Evolutionary conservation across 73 alveolate genomes (phyloP).

Genomic region (Blepharisma stoltei): DNA sequence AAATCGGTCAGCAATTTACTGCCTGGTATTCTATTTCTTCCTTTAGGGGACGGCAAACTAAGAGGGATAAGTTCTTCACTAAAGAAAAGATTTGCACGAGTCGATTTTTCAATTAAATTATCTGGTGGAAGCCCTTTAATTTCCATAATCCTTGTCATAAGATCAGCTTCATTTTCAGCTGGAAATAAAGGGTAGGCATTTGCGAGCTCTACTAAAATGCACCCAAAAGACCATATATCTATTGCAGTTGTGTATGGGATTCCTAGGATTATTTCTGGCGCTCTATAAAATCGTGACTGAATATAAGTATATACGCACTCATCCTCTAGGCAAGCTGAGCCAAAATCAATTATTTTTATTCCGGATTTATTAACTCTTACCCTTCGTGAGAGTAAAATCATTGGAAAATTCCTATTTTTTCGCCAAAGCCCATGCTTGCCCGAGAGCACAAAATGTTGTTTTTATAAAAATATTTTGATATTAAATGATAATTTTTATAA

Average conservation of each 20-base stretch:
- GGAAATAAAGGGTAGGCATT: conserved; percentile 68
- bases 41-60: not conserved
- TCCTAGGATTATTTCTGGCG: conserved; percentile 87
- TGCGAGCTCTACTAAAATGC: conserved; percentile 74
- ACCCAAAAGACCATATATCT: conserved; percentile 86
- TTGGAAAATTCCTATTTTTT: too few relatives aligned
- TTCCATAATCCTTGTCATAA: conserved; percentile 58
- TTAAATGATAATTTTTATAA: too few relatives aligned
- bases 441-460: too few relatives aligned
- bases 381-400: too few relatives aligned
- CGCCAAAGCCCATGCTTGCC: too few relatives aligned
- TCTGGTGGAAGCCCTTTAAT: conserved; percentile 35
- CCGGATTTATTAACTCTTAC: conserved; percentile 37
- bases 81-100: not conserved
- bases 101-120: not conserved
- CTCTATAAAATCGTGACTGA: conserved; percentile 77
- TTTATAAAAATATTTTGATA: too few relatives aligned
- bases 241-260: conserved; percentile 70
- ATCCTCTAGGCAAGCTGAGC: conserved; percentile 49
- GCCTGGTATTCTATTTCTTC: not conserved
- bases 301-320: conserved; percentile 59
- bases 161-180: conserved; percentile 66
- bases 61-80: not conserved
- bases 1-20: not conserved
- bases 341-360: conserved; percentile 57